Evolutionary conservation across 1,284 basidiomycete species (phyloP), one percentile per base, ranked within the genome.

Genomic region (Cutaneotrichosporon sp.): DNA sequence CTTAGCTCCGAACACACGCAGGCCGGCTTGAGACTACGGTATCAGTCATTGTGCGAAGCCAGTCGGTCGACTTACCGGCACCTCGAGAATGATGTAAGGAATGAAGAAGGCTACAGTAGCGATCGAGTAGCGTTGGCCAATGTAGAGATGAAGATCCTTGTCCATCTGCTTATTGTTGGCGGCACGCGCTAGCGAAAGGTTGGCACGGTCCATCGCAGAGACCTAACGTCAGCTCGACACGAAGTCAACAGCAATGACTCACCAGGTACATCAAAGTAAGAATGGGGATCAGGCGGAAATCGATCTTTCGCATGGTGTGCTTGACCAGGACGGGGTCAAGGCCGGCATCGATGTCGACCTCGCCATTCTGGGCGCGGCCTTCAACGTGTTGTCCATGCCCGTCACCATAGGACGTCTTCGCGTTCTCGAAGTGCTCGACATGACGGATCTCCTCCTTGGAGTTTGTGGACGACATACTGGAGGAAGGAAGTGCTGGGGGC

Each of bases 71-170:
- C 55, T 33, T 35, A 55, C 46, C 7, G 46, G 60, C 3, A 26
- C 45, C 11, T 27, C n/a, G 22, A 26, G 59, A 47, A 20, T 55
- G 43, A 77, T 70, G 56, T 74, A 71, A 19, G 70, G 66, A 17
- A 70, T 51, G 59, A 72, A 74, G 61, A 75, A 72, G 17, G 68
- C 52, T 31, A 74, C 57, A 2, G 67, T 64, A 47, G 70, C 64
- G 51, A 75, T 68, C 34, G 65, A 64, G 60, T 73, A 75, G 29
- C 70, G 63, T 26, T 74, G 65, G 22, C 68, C 71, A n/a, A 31
- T 20, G 10, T 29, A 19, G 6, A 48, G 51, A 6, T 27, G 4
- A n/a, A 46, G 33, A 14, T 26, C 33, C 16, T 58, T 24, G 68
- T 57, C 56, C 64, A 72, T 74, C n/a, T 31, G 24, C 19, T 37